Evolutionary conservation across 1,284 basidiomycete species (phyloP).

Genomic region (Apiotrichum veenhuisii): DNA sequence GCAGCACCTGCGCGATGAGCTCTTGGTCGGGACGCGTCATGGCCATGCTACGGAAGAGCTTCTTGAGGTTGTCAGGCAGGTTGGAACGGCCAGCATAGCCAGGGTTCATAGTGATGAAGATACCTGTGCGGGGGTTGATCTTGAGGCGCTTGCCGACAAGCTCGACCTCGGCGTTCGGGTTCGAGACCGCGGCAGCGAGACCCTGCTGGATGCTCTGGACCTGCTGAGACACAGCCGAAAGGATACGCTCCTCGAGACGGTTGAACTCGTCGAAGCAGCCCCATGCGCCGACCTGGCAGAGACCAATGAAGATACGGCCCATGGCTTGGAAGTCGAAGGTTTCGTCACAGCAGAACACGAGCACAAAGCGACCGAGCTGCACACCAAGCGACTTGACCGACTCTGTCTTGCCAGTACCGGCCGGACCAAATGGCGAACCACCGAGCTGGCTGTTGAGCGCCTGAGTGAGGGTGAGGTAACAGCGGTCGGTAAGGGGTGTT

Average conservation of each 20-base stretch:
- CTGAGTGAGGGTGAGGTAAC: slow-evolving; percentile 94
- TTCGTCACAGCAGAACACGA: slow-evolving; percentile 99
- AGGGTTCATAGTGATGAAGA: slow-evolving; percentile 97
- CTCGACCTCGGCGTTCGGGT: slow-evolving; percentile 85
- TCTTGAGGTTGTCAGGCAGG: slow-evolving; percentile 88
- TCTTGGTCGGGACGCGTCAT: slow-evolving; percentile 99
- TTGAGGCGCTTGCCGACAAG: slow-evolving; percentile 91
- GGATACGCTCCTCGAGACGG: slow-evolving; percentile 93
- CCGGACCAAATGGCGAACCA: slow-evolving; percentile 96
- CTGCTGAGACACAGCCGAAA: slow-evolving; percentile 98
- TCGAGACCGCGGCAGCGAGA: slow-evolving; percentile 70
- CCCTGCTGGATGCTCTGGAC: slow-evolving; percentile 98
- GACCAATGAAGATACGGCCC: slow-evolving; percentile 97
- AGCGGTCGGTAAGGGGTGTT: slow-evolving; percentile 95
- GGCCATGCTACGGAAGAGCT: slow-evolving; percentile 70
- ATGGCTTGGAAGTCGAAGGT: slow-evolving; percentile 99
- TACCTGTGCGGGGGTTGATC: slow-evolving; percentile 93
- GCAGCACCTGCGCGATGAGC: slow-evolving; percentile 97
- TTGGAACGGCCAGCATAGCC: slow-evolving; percentile 96
- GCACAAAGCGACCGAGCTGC: slow-evolving; percentile 92
- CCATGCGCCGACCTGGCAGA: slow-evolving; percentile 99
- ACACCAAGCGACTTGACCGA: slow-evolving; percentile 98
- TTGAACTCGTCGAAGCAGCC: slow-evolving; percentile 99
- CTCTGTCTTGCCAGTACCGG: slow-evolving; percentile 99
- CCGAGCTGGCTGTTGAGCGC: slow-evolving; percentile 92